Percentiles rank a stretch among this genome's conserved stretches.
phyloP scores from a whole-genome alignment of 257 asterid genomes.

The Solanum virginianum region DNA sequence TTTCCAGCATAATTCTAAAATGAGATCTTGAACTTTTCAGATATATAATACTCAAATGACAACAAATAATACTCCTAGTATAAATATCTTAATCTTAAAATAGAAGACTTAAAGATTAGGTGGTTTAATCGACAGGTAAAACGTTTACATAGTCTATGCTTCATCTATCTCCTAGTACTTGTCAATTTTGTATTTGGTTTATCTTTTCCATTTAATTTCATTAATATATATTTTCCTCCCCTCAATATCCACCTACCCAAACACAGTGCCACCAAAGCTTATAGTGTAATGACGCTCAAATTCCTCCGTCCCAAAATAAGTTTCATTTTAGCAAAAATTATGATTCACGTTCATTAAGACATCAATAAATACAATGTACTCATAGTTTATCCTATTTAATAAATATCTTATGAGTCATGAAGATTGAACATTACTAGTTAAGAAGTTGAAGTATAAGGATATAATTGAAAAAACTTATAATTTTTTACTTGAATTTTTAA shows the following conservation, averaged over 20 bases:
- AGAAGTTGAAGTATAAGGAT: not conserved
- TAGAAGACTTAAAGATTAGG: not conserved
- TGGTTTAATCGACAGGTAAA: not conserved
- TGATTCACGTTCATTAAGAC: too few species aligned
- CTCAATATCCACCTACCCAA: not conserved
- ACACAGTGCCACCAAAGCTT: not conserved
- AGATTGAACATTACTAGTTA: not conserved
- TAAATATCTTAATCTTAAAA: not conserved
- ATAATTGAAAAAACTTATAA: not conserved
- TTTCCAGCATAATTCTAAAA: not conserved
- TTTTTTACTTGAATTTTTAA: too few species aligned
- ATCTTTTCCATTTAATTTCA: not conserved
- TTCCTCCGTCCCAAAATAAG: too few species aligned
- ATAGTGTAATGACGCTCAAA: not conserved
- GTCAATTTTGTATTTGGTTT: not conserved
- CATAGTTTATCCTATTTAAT: too few species aligned
- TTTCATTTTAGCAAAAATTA: too few species aligned
- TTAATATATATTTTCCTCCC: not conserved
- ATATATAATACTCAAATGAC: not conserved
- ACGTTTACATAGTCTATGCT: not conserved
- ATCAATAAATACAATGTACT: too few species aligned
- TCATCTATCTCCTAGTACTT: not conserved
- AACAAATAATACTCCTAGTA: not conserved
- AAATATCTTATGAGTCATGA: too few species aligned
- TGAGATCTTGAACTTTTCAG: not conserved